These are phyloP conservation scores for Fusarium dimerum DNA, from an alignment of 2,329 filamentous ascomycete genomes.

Conservation along the genomic window DNA sequence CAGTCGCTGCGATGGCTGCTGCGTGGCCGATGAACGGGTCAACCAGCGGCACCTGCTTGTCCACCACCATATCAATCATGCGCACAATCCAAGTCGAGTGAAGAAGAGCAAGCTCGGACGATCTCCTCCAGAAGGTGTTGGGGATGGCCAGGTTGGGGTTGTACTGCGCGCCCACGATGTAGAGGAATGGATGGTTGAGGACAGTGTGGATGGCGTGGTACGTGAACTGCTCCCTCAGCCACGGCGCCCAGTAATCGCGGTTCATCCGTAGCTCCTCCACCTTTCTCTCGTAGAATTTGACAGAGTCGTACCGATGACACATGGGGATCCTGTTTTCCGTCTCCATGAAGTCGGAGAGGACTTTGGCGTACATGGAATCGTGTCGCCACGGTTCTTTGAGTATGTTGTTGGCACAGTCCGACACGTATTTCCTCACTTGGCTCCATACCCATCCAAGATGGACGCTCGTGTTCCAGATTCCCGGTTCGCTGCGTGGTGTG, in stretches of 20 bases:
- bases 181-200: conserved; percentile 55
- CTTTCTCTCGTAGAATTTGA: conserved; percentile 52
- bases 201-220: conserved; percentile 54
- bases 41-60: conserved; percentile 49
- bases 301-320: conserved; percentile 53
- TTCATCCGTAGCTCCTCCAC: conserved; percentile 46
- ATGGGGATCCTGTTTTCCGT: conserved; percentile 50
- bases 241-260: conserved; percentile 51
- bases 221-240: conserved; percentile 54
- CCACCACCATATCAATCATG: conserved; percentile 55
- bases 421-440: conserved; percentile 46
- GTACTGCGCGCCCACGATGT: conserved; percentile 53
- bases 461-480: conserved; percentile 52
- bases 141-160: conserved; percentile 53
- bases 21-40: conserved; percentile 55
- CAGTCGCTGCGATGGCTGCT: conserved; percentile 53
- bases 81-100: conserved; percentile 56
- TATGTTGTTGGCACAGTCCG: conserved; percentile 47
- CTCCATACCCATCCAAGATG: conserved; percentile 56
- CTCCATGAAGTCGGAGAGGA: conserved; percentile 53
- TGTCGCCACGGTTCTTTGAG: conserved; percentile 53
- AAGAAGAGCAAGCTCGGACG: conserved; percentile 51
- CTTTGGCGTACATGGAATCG: conserved; percentile 52
- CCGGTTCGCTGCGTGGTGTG: conserved; percentile 40
- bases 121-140: conserved; percentile 55